Evolutionary conservation across 345 rosid species (phyloP), one percentile per base, ranked within the genome.

Genomic region (Diplotaxis tenuifolia): DNA sequence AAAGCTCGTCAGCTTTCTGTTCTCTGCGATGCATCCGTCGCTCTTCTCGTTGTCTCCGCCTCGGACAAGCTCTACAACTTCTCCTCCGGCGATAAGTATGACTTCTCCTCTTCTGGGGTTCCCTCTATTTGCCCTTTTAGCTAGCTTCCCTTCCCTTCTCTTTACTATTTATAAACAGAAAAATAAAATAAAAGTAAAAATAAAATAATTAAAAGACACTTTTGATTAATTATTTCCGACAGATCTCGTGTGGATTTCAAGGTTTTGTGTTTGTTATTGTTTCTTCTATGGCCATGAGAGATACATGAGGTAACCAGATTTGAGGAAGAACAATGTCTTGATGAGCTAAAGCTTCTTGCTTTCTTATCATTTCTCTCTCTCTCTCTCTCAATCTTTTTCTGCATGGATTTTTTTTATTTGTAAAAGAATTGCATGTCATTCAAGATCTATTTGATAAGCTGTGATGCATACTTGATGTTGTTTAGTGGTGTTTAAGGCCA

Each of bases 1-100:
- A 31, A 22, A 71, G 90, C 94, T 68, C 84, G 79, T 19, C 88
- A 91, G 74, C 89, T 91, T 81, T 80, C 94, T 60, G 74, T 91
- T 70, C 94, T 90, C 57, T 88, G 96, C 67, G 92, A 90, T 73
- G 86, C 80, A 5, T 70, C 80, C 62, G 71, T 76, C 16, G 80
- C 80, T 22, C 75, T 76, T 14, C 80, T 76, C 47, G 71, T 76
- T 25, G 67, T 76, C 67, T 76, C 80, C 5, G 42, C 80, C 47
- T 76, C 80, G 47, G 71, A 67, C 10, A 76, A 76, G 54, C 80
- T 76, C 8, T 76, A 76, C 47, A 76, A 71, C 67, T 76, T 76
- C 72, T 70, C 80, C 67, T 65, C 75, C 72, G 80, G 80, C 0
- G 80, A 76, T 57, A 65, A 70, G 80, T 76, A 64, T 5, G 52